Evolutionary conservation across 139 green algal genomes (phyloP).

Genomic region (Penium margaritaceum): DNA sequence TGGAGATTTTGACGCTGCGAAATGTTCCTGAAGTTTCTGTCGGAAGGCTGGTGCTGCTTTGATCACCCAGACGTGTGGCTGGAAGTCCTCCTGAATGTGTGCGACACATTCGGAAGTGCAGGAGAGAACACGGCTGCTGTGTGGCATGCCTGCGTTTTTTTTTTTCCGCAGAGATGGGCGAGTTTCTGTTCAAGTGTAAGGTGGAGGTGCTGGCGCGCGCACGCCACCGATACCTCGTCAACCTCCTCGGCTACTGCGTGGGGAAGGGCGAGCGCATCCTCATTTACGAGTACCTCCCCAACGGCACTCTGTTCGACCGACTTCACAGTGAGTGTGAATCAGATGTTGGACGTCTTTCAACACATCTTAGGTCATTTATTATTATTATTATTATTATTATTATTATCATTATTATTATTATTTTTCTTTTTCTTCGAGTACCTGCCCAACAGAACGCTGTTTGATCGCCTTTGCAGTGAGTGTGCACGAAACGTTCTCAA

Average conservation of each 20-base stretch:
- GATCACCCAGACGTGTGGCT: no score
- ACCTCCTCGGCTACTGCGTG: conserved; percentile 19
- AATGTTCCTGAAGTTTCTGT: no score
- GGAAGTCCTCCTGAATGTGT: no score
- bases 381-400: neutral
- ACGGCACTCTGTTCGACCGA: conserved; percentile 10
- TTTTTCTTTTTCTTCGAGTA: neutral
- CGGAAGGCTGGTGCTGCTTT: no score
- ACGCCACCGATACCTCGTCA: conserved; percentile 19
- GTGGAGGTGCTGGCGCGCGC: neutral
- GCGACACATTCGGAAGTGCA: no score
- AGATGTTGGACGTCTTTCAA: no score
- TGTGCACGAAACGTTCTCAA: no score
- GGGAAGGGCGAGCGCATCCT: conserved; percentile 15
- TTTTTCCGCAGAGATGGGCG: neutral
- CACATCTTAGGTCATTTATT: no score
- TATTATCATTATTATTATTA: neutral
- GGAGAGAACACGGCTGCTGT: no score
- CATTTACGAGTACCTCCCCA: conserved; percentile 19
- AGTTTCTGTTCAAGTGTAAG: conserved; percentile 9
- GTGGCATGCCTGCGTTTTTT: no score
- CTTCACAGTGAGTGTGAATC: conserved; percentile 10
- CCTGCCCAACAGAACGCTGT: neutral
- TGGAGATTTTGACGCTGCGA: no score
- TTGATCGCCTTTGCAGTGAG: neutral